Evolutionary conservation across 805 yeast genomes (phyloP).

Genomic region (Brettanomyces naardenensis): DNA sequence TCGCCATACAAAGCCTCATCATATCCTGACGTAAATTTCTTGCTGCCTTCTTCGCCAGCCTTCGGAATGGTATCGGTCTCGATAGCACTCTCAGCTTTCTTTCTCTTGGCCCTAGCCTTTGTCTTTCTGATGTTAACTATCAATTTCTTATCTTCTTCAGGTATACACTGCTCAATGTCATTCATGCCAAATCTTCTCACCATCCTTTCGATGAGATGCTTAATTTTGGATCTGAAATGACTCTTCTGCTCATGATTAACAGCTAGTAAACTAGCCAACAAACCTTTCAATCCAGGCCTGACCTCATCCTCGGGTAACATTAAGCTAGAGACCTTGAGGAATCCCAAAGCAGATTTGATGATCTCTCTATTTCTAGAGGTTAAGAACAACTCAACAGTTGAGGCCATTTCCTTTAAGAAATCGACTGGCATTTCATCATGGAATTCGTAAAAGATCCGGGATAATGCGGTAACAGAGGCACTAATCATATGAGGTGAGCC

Average conservation of each 20-base stretch:
- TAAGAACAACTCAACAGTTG: constrained; percentile 83
- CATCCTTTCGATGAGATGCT: constrained; percentile 87
- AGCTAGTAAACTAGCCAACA: constrained; percentile 67
- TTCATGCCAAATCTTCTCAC: constrained; percentile 89
- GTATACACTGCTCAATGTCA: constrained; percentile 72
- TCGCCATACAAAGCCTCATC: constrained; percentile 86
- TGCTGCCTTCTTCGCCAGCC: constrained; percentile 11
- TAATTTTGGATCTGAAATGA: constrained; percentile 87
- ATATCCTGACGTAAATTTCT: constrained; percentile 33
- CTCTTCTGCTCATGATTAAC: constrained; percentile 97
- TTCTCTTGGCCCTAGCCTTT: constrained; percentile 77
- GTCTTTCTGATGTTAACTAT: constrained; percentile 80
- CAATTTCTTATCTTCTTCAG: constrained; percentile 82
- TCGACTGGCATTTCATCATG: constrained; percentile 53
- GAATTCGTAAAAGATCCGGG: constrained; percentile 83
- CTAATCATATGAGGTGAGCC: constrained; percentile 93
- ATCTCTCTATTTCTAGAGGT: constrained; percentile 90
- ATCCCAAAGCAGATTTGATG: constrained; percentile 90
- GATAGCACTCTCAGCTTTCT: constrained; percentile 34
- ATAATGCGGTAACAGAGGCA: constrained; percentile 87
- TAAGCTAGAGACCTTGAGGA: constrained; percentile 81
- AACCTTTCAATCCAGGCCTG: constrained; percentile 52
- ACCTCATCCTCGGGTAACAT: constrained; percentile 75
- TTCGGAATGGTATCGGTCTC: constrained; percentile 13
- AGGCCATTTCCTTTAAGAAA: constrained; percentile 63